These are phyloP conservation scores for Cadophora sp. DNA, from an alignment of 2,329 filamentous ascomycete genomes.

Conservation along the genomic window DNA sequence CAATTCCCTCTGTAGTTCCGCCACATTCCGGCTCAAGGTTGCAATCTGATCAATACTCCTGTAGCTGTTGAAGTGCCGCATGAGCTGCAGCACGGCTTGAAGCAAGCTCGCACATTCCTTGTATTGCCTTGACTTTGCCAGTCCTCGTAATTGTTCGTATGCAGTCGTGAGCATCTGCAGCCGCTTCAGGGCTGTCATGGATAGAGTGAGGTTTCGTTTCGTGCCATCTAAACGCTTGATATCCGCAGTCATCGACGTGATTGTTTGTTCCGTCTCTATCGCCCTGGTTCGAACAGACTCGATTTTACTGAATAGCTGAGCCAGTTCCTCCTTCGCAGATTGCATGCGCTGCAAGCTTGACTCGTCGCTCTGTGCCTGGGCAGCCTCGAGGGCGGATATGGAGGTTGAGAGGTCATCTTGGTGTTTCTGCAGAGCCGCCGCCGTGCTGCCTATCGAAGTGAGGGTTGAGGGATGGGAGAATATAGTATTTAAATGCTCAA, in stretches of 20 bases:
- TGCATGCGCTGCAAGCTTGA: slow-evolving; percentile 92
- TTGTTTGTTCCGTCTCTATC: slow-evolving; percentile 90
- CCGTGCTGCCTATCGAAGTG: slow-evolving; percentile 76
- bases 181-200: slow-evolving; percentile 96
- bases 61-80: slow-evolving; percentile 98
- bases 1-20: slow-evolving; percentile 89
- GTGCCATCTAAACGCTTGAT: slow-evolving; percentile 97
- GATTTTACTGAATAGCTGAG: slow-evolving; percentile 91
- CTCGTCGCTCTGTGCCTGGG: slow-evolving; percentile 84
- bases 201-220: slow-evolving; percentile 93
- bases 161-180: slow-evolving; percentile 98
- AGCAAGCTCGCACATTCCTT: slow-evolving; percentile 92
- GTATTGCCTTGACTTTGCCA: slow-evolving; percentile 89
- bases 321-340: slow-evolving; percentile 86
- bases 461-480: slow-evolving; percentile 91
- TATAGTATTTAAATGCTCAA: slow-evolving; percentile 90
- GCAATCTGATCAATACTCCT: slow-evolving; percentile 98
- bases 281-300: slow-evolving; percentile 90
- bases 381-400: slow-evolving; percentile 73
- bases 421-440: slow-evolving; percentile 74
- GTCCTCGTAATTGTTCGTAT: slow-evolving; percentile 90
- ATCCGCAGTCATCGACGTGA: slow-evolving; percentile 98
- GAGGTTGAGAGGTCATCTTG: slow-evolving; percentile 83
- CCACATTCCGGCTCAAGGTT: slow-evolving; percentile 87
- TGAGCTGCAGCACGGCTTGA: slow-evolving; percentile 94